Evolutionary conservation across 306 rosid genomes (phyloP), one percentile per base, ranked within the genome.

Genomic region (Fragaria iinumae): DNA sequence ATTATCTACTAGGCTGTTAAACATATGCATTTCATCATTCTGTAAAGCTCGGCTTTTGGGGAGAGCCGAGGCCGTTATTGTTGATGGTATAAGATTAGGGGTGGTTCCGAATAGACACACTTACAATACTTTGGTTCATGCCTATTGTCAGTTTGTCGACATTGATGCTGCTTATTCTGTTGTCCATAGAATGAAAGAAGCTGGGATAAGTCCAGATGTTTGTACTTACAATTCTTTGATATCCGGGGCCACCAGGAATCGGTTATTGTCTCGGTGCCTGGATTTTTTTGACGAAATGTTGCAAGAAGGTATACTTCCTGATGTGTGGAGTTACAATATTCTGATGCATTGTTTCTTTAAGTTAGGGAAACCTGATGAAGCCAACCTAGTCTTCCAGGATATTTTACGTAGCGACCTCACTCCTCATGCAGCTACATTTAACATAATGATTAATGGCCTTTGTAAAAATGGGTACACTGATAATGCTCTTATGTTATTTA

Each of bases 281-380:
- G 78, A 87, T 70, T 77, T 93, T 72, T 93, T 91, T n/a, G 89
- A 89, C 4, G 90, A 89, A 87, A 93, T 91, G 96, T 75, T 84
- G 59, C 83, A 56, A 25, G 32, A 70, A 5, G 91, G 90, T n/a
- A 81, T 90, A 32, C 47, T 0, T n/a, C 97, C 96, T 17, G 88
- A 91, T 72, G 23, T 88, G 2, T 89, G 96, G 97, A 91, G 90
- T 78, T 87, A 86, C 80, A 93, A 90, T 76, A 90, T 84, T 11
- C 59, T 87, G 60, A 90, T 93, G 94, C 83, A 89, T 66, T 89
- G 97, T 78, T 81, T 85, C 77, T 93, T 93, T 84, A 82, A 77
- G 81, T 43, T 86, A 17, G 94, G 98, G 27, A 91, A 89, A 70
- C 96, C 91, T 0, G 93, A 93, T 8, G 89, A 89, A 69, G 98